Evolutionary conservation across 1,284 basidiomycete genomes (phyloP), one percentile per base, ranked within the genome.

Genomic region (Jaminaea rosea): DNA sequence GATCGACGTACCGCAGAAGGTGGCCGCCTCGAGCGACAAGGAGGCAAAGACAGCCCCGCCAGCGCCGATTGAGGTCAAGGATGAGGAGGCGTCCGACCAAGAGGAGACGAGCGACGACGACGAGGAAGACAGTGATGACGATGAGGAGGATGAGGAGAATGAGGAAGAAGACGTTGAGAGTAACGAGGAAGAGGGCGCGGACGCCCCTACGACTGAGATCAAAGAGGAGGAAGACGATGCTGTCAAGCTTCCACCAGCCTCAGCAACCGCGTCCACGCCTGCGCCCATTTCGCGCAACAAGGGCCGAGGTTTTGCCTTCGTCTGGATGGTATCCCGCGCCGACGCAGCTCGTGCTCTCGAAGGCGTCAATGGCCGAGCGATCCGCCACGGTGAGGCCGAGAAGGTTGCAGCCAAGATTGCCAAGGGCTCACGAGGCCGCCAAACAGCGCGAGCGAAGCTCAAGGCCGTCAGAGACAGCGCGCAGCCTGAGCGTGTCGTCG

Each of bases 281-380:
- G 87, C 88, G 58, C 83, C 71, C 55, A n/a, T n/a, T n/a, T n/a
- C n/a, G n/a, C n/a, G n/a, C n/a, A n/a, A n/a, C n/a, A 31, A 73
- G 73, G 75, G 1, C 21, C 85, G 87, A 62, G 92, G 93, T 0
- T 98, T 94, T 65, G 93, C 90, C 0, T 97, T 98, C 67, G 84
- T 97, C 11, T 96, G 91, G 89, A 91, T 89, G 81, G 76, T 91
- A 57, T 85, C 83, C 59, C 83, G 82, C 65, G 84, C 85, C 56
- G 88, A 92, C 67, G 92, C 91, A 2, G 85, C 90, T 70, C 79
- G 79, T 46, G 93, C 91, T 0, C 80, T 97, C 58, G 84, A 84
- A 60, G 83, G 79, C 4, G 82, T 88, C 58, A 97, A 97, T 68
- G 91, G 89, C 11, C 81, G 75, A 79, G 78, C 91, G 44, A 73